These are phyloP conservation scores for Lactifluus volemus DNA, from an alignment of 768 basidiomycete genomes.

Conservation along the genomic window DNA sequence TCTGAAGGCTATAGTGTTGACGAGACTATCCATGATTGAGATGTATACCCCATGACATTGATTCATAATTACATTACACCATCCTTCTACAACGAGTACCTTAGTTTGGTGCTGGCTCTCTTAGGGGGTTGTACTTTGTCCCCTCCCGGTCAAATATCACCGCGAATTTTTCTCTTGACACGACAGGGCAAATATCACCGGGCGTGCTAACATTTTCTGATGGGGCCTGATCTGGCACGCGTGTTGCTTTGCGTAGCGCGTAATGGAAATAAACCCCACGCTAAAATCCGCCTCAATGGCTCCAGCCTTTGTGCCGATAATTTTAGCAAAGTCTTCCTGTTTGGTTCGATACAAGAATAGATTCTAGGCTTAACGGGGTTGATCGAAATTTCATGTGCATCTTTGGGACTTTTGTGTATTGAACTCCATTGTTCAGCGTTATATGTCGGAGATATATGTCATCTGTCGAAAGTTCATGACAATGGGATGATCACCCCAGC, in stretches of 20 bases:
- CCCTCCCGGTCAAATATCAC: no score
- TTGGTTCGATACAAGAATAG: background rate
- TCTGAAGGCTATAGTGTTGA: constrained; percentile 2
- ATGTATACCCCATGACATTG: background rate
- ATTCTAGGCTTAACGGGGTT: background rate
- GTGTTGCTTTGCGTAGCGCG: no score
- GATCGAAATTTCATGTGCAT: background rate
- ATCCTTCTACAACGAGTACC: background rate
- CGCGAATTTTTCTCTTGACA: no score
- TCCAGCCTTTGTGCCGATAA: background rate
- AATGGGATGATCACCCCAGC: background rate
- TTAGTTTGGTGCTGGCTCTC: no score
- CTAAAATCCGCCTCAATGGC: constrained; percentile 4
- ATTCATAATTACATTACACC: background rate
- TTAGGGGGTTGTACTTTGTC: no score
- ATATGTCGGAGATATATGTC: background rate
- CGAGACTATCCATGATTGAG: background rate
- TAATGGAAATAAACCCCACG: background rate
- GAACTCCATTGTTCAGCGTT: background rate
- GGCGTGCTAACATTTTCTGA: background rate
- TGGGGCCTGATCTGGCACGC: background rate
- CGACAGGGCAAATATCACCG: background rate
- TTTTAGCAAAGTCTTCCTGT: background rate
- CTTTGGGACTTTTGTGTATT: background rate
- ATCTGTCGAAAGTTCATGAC: background rate